A percentile compares a stretch with the other conserved stretches of the same genome.
Conservation (phyloP, 2,329 filamentous ascomycete species). For the Penicillium sp. region DNA sequence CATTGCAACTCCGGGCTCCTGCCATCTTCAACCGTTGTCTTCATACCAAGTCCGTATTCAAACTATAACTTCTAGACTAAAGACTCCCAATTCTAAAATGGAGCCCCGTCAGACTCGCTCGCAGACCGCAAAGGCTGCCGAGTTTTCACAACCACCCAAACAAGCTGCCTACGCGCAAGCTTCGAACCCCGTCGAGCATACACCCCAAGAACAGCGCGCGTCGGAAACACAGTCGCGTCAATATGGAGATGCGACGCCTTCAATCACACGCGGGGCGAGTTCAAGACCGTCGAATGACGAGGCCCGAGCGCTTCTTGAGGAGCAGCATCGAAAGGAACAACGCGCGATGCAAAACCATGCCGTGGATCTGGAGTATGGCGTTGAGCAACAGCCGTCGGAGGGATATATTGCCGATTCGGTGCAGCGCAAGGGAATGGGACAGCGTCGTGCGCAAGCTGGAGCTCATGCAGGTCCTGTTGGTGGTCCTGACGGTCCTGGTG, state of each 20-base stretch:
- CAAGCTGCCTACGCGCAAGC: slow-evolving; percentile 33
- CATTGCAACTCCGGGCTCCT: background rate
- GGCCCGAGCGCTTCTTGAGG: slow-evolving; percentile 17
- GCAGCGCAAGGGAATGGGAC: slow-evolving; percentile 22
- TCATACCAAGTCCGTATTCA: background rate
- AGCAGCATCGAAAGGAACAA: slow-evolving; percentile 17
- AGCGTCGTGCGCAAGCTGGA: slow-evolving; percentile 29
- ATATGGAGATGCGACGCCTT: slow-evolving; percentile 24
- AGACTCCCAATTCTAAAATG: slow-evolving; percentile 15
- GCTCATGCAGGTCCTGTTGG: slow-evolving; percentile 37
- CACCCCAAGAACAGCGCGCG: slow-evolving; percentile 25
- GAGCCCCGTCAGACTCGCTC: slow-evolving; percentile 8
- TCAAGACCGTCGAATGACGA: slow-evolving; percentile 32
- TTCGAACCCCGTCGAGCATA: slow-evolving; percentile 34
- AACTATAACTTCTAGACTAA: background rate
- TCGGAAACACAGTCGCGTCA: slow-evolving; percentile 6
- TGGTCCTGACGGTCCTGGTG: slow-evolving; percentile 27
- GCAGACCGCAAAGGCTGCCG: slow-evolving; percentile 2
- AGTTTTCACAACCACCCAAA: slow-evolving; percentile 35
- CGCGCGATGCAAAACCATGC: slow-evolving; percentile 17
- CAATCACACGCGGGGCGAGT: slow-evolving; percentile 25
- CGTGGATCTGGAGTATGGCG: slow-evolving; percentile 36
- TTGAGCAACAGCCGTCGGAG: slow-evolving; percentile 37
- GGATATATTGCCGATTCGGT: slow-evolving; percentile 36
- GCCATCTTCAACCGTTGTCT: background rate